phyloP scores from a whole-genome alignment of 495 filamentous ascomycete genomes.

The Penicillium maclennaniae region DNA sequence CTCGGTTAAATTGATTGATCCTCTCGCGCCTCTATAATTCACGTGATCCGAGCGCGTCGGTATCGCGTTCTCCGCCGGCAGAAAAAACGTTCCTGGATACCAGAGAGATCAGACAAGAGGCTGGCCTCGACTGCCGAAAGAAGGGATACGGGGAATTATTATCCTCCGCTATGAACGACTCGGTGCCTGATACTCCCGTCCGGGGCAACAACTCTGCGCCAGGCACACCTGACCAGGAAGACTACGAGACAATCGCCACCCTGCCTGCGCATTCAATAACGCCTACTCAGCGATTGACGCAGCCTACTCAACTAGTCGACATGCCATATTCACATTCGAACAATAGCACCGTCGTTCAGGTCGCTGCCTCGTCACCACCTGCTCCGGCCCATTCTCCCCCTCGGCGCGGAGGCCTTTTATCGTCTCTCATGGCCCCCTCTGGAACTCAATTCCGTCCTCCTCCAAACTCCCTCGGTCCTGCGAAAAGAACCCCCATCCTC shows the following conservation, averaged over 20 bases:
- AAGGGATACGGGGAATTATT: not conserved
- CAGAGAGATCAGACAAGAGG: constrained; percentile 11
- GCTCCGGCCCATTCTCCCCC: constrained; percentile 47
- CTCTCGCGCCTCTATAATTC: constrained; percentile 8
- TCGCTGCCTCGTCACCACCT: constrained; percentile 77
- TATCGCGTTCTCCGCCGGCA: constrained; percentile 26
- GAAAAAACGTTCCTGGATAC: constrained; percentile 25
- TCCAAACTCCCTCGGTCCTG: constrained; percentile 21
- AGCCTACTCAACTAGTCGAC: constrained; percentile 70
- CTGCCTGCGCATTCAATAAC: constrained; percentile 44
- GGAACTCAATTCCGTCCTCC: constrained; percentile 70
- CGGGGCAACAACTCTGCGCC: constrained; percentile 45
- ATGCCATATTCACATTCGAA: constrained; percentile 22
- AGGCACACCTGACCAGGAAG: constrained; percentile 35
- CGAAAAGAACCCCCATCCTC: constrained; percentile 38
- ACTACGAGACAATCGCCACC: constrained; percentile 58
- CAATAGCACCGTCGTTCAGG: constrained; percentile 61
- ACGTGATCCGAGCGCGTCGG: constrained; percentile 26
- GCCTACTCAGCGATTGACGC: constrained; percentile 50
- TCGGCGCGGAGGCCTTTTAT: constrained; percentile 43
- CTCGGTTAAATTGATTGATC: not conserved
- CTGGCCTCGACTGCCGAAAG: constrained; percentile 8
- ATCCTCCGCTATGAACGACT: constrained; percentile 34
- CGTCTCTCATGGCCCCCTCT: constrained; percentile 67
- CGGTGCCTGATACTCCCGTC: constrained; percentile 45